phyloP scores from a whole-genome alignment of 192 early-diverging fungal genomes.

The Backusella tuberculispora region DNA sequence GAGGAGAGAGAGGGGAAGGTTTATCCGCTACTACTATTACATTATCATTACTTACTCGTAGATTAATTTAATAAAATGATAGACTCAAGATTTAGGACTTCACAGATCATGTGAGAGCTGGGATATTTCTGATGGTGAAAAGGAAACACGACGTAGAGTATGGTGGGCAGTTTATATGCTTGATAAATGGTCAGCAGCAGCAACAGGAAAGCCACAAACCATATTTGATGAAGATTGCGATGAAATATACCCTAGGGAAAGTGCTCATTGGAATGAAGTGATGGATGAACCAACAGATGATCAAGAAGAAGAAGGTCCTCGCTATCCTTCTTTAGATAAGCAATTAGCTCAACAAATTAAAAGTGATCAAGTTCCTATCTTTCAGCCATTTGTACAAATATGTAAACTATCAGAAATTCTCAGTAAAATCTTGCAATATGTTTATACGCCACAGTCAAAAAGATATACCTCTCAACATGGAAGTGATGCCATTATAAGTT shows the following conservation, averaged over 20 bases:
- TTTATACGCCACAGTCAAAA: constrained; percentile 39
- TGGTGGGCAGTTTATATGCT: constrained; percentile 79
- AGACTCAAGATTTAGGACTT: constrained; percentile 78
- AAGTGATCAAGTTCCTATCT: constrained; percentile 26
- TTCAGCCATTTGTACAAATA: constrained; percentile 42
- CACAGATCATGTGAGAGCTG: constrained; percentile 66
- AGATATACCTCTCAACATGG: constrained; percentile 29
- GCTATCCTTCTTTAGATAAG: constrained; percentile 35
- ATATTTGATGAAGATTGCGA: constrained; percentile 49
- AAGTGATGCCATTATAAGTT: constrained; percentile 36
- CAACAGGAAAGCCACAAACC: constrained; percentile 59
- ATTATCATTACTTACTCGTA: not conserved
- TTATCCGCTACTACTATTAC: too few relatives aligned
- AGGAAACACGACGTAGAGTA: constrained; percentile 66
- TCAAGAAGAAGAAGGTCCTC: not conserved
- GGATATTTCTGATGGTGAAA: constrained; percentile 57
- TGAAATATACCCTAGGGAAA: constrained; percentile 32
- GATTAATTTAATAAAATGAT: not conserved
- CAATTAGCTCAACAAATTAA: constrained; percentile 16
- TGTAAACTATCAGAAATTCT: constrained; percentile 40
- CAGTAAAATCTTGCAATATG: constrained; percentile 32
- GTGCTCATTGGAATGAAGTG: constrained; percentile 36
- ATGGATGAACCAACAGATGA: constrained; percentile 28
- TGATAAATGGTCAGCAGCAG: constrained; percentile 68
- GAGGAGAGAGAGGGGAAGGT: constrained; percentile 54